These are phyloP conservation scores for Sarocladium brachiariae DNA, from an alignment of 2,329 filamentous ascomycete species.

Conservation along the genomic window DNA sequence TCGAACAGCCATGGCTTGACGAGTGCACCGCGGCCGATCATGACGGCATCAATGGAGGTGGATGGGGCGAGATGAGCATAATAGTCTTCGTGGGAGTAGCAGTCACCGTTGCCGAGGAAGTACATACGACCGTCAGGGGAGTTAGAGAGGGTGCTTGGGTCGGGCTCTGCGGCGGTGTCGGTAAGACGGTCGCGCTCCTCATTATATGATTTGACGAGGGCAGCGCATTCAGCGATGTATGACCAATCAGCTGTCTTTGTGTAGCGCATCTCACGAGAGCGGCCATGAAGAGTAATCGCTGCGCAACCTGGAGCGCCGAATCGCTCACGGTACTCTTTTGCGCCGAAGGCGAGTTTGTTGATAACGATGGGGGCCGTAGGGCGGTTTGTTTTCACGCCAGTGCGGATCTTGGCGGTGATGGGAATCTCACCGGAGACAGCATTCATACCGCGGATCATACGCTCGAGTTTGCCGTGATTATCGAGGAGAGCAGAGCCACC, in stretches of 20 bases:
- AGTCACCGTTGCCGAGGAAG: constrained; percentile 95
- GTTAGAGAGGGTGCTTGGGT: constrained; percentile 65
- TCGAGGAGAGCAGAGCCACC: constrained; percentile 92
- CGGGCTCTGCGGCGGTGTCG: constrained; percentile 74
- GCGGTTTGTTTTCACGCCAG: constrained; percentile 72
- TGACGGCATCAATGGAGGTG: constrained; percentile 81
- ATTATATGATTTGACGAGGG: constrained; percentile 75
- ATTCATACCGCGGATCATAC: constrained; percentile 95
- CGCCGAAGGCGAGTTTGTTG: constrained; percentile 75
- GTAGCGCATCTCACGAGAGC: constrained; percentile 91
- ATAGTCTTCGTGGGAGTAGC: constrained; percentile 89
- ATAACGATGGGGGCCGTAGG: constrained; percentile 77
- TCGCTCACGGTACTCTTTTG: constrained; percentile 61
- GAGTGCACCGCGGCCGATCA: constrained; percentile 92
- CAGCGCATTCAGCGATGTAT: constrained; percentile 87
- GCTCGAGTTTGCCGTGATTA: constrained; percentile 77
- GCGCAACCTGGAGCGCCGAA: constrained; percentile 77
- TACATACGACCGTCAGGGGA: constrained; percentile 64
- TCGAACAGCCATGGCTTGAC: constrained; percentile 99
- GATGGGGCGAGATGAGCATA: constrained; percentile 63
- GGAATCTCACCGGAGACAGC: constrained; percentile 83
- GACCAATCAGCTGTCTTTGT: constrained; percentile 87
- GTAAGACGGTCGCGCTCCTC: constrained; percentile 55
- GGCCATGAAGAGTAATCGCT: constrained; percentile 91
- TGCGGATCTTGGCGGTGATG: constrained; percentile 91